These are phyloP conservation scores for Cryptococcus sp. DNA, from an alignment of 1,284 basidiomycete genomes.

Conservation along the genomic window DNA sequence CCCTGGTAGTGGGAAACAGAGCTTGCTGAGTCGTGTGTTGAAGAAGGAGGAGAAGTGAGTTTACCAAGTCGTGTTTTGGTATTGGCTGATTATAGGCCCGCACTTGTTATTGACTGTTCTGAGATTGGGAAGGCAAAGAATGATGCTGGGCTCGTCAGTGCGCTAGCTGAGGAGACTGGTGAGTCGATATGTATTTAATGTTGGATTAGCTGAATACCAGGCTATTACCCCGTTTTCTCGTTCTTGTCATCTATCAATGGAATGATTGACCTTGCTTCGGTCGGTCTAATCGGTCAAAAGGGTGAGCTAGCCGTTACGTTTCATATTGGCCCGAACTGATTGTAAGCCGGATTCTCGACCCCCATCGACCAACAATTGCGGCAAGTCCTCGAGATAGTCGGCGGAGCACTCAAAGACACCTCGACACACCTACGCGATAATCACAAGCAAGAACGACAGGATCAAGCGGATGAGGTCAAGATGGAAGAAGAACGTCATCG, in stretches of 20 bases:
- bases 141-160: slow-evolving; percentile 65
- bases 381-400: slow-evolving; percentile 76
- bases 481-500: slow-evolving; percentile 20
- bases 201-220: slow-evolving; percentile 16
- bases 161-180: slow-evolving; percentile 75
- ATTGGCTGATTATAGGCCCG: slow-evolving; percentile 53
- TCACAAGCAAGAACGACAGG: slow-evolving; percentile 45
- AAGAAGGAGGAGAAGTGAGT: slow-evolving; percentile 59
- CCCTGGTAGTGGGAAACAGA: slow-evolving; percentile 81
- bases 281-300: slow-evolving; percentile 93
- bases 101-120: slow-evolving; percentile 74
- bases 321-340: not conserved
- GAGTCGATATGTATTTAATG: slow-evolving; percentile 13
- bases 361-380: slow-evolving; percentile 82
- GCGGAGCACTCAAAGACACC: slow-evolving; percentile 65
- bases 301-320: slow-evolving; percentile 48
- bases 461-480: slow-evolving; percentile 19
- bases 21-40: slow-evolving; percentile 63
- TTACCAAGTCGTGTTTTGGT: not conserved
- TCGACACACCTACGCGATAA: slow-evolving; percentile 39
- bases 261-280: slow-evolving; percentile 85
- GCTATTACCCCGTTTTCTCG: slow-evolving; percentile 82
- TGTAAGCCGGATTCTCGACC: slow-evolving; percentile 72
- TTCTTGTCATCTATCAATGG: slow-evolving; percentile 81
- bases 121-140: slow-evolving; percentile 67